Evolutionary conservation across 352 stramenopile species (phyloP).

Genomic region (Phytophthora pinifolia): DNA sequence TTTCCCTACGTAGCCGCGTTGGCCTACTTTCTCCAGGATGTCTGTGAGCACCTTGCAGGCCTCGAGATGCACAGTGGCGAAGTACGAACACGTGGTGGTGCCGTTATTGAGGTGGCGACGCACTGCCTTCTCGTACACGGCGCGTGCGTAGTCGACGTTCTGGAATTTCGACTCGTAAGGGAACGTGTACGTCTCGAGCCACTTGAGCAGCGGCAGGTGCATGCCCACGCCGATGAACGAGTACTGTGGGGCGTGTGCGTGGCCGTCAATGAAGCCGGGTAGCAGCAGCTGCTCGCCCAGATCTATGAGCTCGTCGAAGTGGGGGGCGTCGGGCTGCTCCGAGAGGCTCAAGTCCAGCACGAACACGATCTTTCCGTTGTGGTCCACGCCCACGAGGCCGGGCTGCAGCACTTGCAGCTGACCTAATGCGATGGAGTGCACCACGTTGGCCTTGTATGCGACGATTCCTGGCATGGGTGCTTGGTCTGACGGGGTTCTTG

Average conservation of each 20-base stretch:
- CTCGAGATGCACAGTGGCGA: conserved; percentile 91
- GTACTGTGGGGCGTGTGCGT: conserved; percentile 95
- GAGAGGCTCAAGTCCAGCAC: conserved; percentile 35
- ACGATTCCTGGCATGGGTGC: conserved; percentile 30
- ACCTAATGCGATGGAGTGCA: conserved; percentile 68
- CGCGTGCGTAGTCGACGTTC: conserved; percentile 54
- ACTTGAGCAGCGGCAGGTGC: conserved; percentile 92
- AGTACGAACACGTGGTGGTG: conserved; percentile 95
- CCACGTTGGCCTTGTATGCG: conserved; percentile 77
- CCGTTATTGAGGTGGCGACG: conserved; percentile 83
- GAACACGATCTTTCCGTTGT: conserved; percentile 48
- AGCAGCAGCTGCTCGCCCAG: conserved; percentile 81
- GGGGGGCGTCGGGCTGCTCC: conserved; percentile 8
- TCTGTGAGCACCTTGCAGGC: conserved; percentile 91
- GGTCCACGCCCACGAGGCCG: conserved; percentile 60
- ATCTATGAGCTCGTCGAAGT: conserved; percentile 64
- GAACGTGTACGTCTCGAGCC: conserved; percentile 95
- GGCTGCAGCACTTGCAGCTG: conserved; percentile 62
- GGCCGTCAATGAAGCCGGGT: conserved; percentile 93
- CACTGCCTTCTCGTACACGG: conserved; percentile 91
- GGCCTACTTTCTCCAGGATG: conserved; percentile 77
- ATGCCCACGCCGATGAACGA: conserved; percentile 93
- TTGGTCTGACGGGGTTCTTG: background rate
- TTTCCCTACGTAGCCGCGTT: conserved; percentile 93
- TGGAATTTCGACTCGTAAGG: conserved; percentile 88